Base-by-base conservation (phyloP, 1,284 basidiomycete genomes). In the Fomitiporia mediterranea region DNA sequence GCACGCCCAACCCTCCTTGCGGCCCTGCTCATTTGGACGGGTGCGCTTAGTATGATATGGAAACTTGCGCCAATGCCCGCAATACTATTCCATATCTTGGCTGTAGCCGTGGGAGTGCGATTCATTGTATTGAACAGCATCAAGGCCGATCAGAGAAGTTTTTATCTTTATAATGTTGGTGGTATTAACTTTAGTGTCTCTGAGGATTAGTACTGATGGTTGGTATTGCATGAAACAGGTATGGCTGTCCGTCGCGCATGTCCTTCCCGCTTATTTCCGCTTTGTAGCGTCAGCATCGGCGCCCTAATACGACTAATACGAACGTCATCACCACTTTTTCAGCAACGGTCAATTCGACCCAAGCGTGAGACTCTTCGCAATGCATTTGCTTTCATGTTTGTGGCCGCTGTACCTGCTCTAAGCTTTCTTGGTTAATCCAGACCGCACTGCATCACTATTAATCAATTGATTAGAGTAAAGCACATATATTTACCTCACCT, bases 201-300 rank as follows among this genome's bases (percentile, higher is more conserved):
- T n/a, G n/a, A n/a, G n/a, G n/a, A n/a, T 53, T 38, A 34, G 15
- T 28, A 47, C 15, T 19, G n/a, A 21, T 28, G 15, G 27, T 30
- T 27, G 44, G 11, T 28, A 2, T 28, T 23, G 7, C 40, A 11
- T n/a, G 13, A 2, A 48, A 11, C 43, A 61, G 60, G 58, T 61
- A 15, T 61, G 60, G 60, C 40, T 61, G 15, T 57, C 55, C 21
- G 40, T 49, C 15, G 57, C 60, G 13, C 52, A 59, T 40, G 23
- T 43, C 17, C 54, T 61, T 19, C 60, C 60, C 25, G 57, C 53
- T 6, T 51, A 53, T 51, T 48, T 38, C 21, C 49, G 44, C 40
- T 39, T 47, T 21, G 28, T 55, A 27, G 53, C 53, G 15, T 23
- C 40, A 15, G 39, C 40, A 3, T 30, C 25, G n/a, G 54, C 28